These are phyloP conservation scores for Xylaria sp. DNA, from an alignment of 2,329 filamentous ascomycete genomes.

Conservation along the genomic window DNA sequence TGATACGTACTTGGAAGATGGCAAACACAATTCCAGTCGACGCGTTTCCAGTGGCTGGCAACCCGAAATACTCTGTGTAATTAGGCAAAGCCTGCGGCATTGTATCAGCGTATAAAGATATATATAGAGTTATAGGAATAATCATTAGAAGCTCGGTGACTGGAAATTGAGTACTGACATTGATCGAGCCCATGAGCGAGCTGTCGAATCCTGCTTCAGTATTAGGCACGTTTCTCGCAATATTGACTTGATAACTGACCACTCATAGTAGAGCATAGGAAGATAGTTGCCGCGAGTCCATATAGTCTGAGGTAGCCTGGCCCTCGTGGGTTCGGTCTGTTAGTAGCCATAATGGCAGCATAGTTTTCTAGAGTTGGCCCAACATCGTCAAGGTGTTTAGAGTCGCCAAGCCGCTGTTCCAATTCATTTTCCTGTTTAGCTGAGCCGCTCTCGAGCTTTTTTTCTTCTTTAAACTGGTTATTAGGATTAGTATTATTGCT, in stretches of 20 bases:
- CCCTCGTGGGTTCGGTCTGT: conserved; percentile 48
- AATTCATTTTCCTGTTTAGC: background rate
- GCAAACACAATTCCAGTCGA: conserved; percentile 58
- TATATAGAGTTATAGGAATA: background rate
- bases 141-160: background rate
- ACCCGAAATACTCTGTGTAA: conserved; percentile 55
- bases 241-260: conserved; percentile 41
- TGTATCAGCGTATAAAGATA: background rate
- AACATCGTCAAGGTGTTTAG: conserved; percentile 18
- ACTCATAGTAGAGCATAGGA: conserved; percentile 56
- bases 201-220: conserved; percentile 53
- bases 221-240: conserved; percentile 4
- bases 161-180: conserved; percentile 44
- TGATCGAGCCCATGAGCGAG: conserved; percentile 58
- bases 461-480: background rate
- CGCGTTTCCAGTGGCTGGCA: conserved; percentile 52
- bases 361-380: conserved; percentile 44
- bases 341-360: conserved; percentile 50
- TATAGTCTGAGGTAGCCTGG: conserved; percentile 49
- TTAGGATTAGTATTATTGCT: background rate
- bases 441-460: background rate
- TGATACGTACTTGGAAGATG: conserved; percentile 52
- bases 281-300: conserved; percentile 46
- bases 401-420: conserved; percentile 5
- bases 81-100: conserved; percentile 49